Conservation (phyloP, 768 basidiomycete genomes). For the Lentinula raphanica region DNA sequence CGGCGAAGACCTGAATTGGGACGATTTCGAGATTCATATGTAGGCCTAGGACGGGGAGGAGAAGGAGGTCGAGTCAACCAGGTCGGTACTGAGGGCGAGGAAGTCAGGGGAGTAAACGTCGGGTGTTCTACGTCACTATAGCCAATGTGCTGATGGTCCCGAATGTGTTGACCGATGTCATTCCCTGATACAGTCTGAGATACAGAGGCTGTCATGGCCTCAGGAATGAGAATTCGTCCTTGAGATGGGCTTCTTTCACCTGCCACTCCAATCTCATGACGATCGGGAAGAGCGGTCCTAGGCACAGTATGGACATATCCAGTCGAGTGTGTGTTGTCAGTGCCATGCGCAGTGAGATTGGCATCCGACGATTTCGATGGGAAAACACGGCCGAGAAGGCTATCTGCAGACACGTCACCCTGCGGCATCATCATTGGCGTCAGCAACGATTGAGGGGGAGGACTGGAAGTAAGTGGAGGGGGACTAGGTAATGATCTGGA, state of each 20-base stretch:
- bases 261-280: conserved; percentile 5
- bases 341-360: conserved; percentile 10
- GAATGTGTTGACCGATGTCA: too few species aligned
- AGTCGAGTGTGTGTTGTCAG: conserved; percentile 15
- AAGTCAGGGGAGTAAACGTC: too few species aligned
- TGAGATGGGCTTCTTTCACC: conserved; percentile 8
- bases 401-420: conserved; percentile 13
- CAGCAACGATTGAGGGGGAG: conserved; percentile 4
- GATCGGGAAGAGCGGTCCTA: not conserved
- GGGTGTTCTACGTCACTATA: not conserved
- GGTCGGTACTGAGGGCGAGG: too few species aligned
- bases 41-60: conserved; percentile 5
- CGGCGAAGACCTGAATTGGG: conserved; percentile 12
- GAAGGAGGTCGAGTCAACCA: not conserved
- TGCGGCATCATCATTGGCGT: conserved; percentile 9
- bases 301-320: conserved; percentile 3
- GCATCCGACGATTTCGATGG: conserved; percentile 18
- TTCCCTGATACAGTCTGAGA: conserved; percentile 8
- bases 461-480: conserved; percentile 12
- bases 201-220: not conserved
- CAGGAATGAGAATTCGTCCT: too few species aligned
- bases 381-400: conserved; percentile 22
- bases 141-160: not conserved
- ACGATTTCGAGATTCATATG: not conserved
- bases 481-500: conserved; percentile 8